Evolutionary conservation across 352 stramenopile species (phyloP).

Genomic region (Globisporangium paddicum): DNA sequence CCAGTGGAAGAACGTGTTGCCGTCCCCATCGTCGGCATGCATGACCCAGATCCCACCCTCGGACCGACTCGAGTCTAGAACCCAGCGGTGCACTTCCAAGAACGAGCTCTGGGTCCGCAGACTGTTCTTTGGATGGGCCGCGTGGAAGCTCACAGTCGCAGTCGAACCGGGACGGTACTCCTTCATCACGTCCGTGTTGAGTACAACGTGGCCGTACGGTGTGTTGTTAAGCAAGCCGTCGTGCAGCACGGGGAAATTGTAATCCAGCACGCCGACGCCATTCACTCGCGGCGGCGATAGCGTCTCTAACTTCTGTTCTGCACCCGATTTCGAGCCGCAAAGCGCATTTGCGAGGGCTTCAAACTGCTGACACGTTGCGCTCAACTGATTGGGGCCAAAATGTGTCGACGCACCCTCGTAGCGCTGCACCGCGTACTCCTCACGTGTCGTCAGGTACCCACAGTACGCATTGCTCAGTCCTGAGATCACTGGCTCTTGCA

Average conservation of each 20-base stretch:
- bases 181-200: constrained; percentile 30
- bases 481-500: constrained; percentile 54
- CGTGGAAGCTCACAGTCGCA: constrained; percentile 60
- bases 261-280: constrained; percentile 62
- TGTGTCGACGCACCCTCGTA: constrained; percentile 90
- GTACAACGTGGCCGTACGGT: constrained; percentile 53
- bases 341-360: constrained; percentile 43
- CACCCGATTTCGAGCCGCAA: constrained; percentile 11
- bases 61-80: constrained; percentile 26
- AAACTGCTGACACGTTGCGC: constrained; percentile 77
- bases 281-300: constrained; percentile 44
- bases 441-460: constrained; percentile 80
- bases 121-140: constrained; percentile 80
- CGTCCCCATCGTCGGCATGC: constrained; percentile 65
- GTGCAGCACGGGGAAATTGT: constrained; percentile 72
- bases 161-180: constrained; percentile 44
- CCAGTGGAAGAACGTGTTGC: constrained; percentile 77
- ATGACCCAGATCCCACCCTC: constrained; percentile 62
- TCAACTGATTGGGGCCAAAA: constrained; percentile 84
- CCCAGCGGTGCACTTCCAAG: constrained; percentile 69
- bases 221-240: constrained; percentile 41
- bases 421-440: constrained; percentile 83
- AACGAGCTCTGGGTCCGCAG: constrained; percentile 73
- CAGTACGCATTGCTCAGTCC: constrained; percentile 82
- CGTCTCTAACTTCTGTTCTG: constrained; percentile 15